Evolutionary conservation across 305 asterid genomes (phyloP), one percentile per base, ranked within the genome.

Genomic region (Solanum hybrid): DNA sequence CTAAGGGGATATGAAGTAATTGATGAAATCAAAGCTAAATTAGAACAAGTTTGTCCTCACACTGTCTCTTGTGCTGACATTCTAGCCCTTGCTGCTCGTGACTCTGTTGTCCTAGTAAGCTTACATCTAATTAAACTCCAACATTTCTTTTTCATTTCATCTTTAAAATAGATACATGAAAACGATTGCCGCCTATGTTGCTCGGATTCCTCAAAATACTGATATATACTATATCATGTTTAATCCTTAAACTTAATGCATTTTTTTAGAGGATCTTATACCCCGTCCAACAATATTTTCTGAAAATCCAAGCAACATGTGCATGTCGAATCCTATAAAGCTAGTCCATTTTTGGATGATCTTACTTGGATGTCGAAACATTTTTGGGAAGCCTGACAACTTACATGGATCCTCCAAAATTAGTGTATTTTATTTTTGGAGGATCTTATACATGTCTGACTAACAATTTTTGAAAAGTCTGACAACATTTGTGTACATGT

Each of bases 51-150:
- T 56, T 97, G 99, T 89, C 99, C 99, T 87, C 96, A 89, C 88
- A 97, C 98, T 0, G 98, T 97, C 87, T 96, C 99, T 9, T 97
- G 99, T 82, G 92, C 98, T 2, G 99, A 97, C 84, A 94, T 97
- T 92, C 92, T 95, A 37, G 95, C 97, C 32, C 98, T 97, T 66
- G 96, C 95, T 90, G 97, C 99, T 9, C 93, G 98, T 17, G 97
- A 96, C 86, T 94, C 97, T 29, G 89, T 90, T 22, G 95, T 96
- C n/a, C 89, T 96, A 2, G 98, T 96, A 95, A 94, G 95, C 84
- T 24, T 69, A 24, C 2, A 4, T 36, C 86, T 87, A 46, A 46
- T 46, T 46, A 87, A 79, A 42, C 80, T 7, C 26, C 20, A 42
- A 42, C 6, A 5, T 76, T 76, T 34, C 27, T 32, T 76, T 20